phyloP scores from a whole-genome alignment of 768 basidiomycete species.

The Baorangia bicolor region DNA sequence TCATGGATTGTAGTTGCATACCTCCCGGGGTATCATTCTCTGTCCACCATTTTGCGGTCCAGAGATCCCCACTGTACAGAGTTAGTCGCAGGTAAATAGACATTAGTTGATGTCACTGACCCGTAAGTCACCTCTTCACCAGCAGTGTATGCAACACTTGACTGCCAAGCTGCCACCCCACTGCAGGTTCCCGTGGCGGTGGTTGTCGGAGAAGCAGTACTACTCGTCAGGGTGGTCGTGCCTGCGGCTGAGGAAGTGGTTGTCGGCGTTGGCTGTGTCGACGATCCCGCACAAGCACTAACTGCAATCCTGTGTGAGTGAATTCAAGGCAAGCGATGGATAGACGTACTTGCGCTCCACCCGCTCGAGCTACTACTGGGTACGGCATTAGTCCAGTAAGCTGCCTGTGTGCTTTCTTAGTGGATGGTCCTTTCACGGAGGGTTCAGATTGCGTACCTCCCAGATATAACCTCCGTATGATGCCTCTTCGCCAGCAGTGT shows the following conservation, averaged over 20 bases:
- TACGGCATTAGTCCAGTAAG: constrained; percentile 52
- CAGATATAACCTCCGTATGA: constrained; percentile 63
- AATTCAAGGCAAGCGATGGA: not conserved
- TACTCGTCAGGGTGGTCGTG: constrained; percentile 10
- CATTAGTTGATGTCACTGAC: constrained; percentile 34
- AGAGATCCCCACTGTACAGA: constrained; percentile 29
- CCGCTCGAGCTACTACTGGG: constrained; percentile 54
- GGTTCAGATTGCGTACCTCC: constrained; percentile 41
- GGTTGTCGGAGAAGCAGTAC: constrained; percentile 14
- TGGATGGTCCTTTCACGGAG: not conserved
- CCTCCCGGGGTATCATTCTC: constrained; percentile 51
- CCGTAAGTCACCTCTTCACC: constrained; percentile 51
- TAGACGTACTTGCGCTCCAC: constrained; percentile 59
- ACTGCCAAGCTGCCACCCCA: constrained; percentile 51
- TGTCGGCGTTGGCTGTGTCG: constrained; percentile 5
- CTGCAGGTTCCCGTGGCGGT: constrained; percentile 41
- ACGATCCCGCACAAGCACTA: constrained; percentile 23
- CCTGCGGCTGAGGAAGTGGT: constrained; percentile 16
- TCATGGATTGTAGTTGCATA: constrained; percentile 11
- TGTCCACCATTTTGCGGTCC: constrained; percentile 64
- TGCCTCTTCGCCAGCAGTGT: constrained; percentile 51
- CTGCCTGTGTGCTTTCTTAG: constrained; percentile 43
- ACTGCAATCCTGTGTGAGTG: constrained; percentile 8
- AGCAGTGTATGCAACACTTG: constrained; percentile 45
- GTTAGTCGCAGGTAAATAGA: constrained; percentile 1